Evolutionary conservation across 2,329 filamentous ascomycete species (phyloP).

Genomic region (Stemphylium beticola): DNA sequence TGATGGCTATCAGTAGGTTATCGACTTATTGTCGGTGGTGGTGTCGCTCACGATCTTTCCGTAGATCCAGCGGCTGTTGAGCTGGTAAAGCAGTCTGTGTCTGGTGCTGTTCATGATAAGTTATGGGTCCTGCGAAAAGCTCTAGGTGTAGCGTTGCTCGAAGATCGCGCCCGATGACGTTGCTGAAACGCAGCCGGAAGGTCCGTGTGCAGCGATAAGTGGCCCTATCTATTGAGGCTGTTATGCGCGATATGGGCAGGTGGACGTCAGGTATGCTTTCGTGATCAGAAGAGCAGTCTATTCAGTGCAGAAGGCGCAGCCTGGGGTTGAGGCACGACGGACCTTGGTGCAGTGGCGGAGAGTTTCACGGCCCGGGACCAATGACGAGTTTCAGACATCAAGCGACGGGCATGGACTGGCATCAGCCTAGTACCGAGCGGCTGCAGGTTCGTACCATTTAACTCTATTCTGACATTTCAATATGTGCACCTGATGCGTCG

Average conservation of each 20-base stretch:
- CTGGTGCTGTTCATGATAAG: constrained; percentile 50
- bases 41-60: constrained; percentile 68
- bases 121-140: constrained; percentile 24
- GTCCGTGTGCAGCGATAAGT: constrained; percentile 26
- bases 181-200: constrained; percentile 27
- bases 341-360: constrained; percentile 23
- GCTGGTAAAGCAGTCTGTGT: constrained; percentile 67
- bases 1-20: constrained; percentile 50
- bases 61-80: constrained; percentile 76
- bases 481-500: background rate
- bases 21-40: background rate
- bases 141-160: constrained; percentile 24
- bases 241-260: constrained; percentile 6
- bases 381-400: constrained; percentile 25
- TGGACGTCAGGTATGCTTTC: constrained; percentile 5
- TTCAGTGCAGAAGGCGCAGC: constrained; percentile 23
- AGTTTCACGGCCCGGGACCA: constrained; percentile 18
- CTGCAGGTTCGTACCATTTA: constrained; percentile 1
- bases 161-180: constrained; percentile 37
- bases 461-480: background rate
- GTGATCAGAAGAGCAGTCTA: constrained; percentile 9
- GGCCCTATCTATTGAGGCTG: constrained; percentile 11
- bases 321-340: constrained; percentile 19
- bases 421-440: constrained; percentile 6
- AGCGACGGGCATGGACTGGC: constrained; percentile 2